These are phyloP conservation scores for Pichia gijzeniarum DNA, from an alignment of 805 yeast species.

Conservation along the genomic window DNA sequence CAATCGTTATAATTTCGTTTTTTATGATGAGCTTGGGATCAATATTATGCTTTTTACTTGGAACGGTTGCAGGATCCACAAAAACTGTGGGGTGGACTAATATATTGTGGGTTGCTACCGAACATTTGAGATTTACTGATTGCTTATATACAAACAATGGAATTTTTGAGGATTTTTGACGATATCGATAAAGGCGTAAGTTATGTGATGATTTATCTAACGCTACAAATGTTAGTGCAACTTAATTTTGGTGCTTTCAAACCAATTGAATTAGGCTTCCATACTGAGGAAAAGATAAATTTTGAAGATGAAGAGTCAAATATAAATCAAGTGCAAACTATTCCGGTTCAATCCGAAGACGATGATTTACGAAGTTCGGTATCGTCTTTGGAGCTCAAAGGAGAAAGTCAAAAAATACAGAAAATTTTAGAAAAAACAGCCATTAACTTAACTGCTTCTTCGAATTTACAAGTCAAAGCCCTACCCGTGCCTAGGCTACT, in stretches of 20 bases:
- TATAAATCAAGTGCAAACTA: background rate
- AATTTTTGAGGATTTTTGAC: conserved; percentile 54
- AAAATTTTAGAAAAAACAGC: no score
- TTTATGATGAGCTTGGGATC: conserved; percentile 31
- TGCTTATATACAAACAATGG: conserved; percentile 72
- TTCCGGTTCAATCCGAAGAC: background rate
- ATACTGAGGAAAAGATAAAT: conserved; percentile 17
- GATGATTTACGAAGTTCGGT: no score
- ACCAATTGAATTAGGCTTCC: conserved; percentile 67
- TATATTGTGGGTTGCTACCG: conserved; percentile 68
- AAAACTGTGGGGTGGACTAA: conserved; percentile 66
- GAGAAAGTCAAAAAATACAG: no score
- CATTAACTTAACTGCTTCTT: no score
- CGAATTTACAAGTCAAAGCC: no score
- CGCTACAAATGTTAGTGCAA: conserved; percentile 58
- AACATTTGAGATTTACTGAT: conserved; percentile 80
- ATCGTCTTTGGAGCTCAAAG: no score
- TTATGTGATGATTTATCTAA: conserved; percentile 71
- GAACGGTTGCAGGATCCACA: conserved; percentile 52
- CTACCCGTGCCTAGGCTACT: conserved; percentile 17
- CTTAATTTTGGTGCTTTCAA: conserved; percentile 74
- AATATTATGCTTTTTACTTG: conserved; percentile 27
- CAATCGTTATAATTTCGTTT: conserved; percentile 44
- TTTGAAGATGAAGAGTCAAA: background rate
- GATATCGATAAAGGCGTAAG: conserved; percentile 71